phyloP scores from a whole-genome alignment of 2,329 filamentous ascomycete species.

The Phaeosphaeriaceae sp. region DNA sequence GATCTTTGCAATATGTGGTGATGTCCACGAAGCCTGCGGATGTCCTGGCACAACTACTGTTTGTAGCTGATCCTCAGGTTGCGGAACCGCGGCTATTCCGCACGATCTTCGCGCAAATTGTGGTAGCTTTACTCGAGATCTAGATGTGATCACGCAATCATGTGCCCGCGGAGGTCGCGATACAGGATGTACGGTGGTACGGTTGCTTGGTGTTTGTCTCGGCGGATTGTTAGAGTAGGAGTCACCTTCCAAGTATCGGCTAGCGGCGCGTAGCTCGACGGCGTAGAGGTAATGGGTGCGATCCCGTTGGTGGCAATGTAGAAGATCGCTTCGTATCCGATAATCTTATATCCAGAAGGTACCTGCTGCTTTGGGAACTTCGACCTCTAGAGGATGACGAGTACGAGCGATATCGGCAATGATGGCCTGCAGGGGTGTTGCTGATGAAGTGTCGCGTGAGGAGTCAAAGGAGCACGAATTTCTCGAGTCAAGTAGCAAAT shows the following conservation, averaged over 20 bases:
- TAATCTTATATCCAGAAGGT: not conserved
- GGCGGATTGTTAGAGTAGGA: not conserved
- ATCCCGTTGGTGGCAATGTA: slow-evolving; percentile 5
- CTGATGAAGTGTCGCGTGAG: not conserved
- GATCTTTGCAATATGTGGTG: not conserved
- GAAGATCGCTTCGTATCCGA: slow-evolving; percentile 2
- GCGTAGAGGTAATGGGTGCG: slow-evolving; percentile 1
- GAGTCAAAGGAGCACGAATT: not conserved
- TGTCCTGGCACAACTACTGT: not conserved
- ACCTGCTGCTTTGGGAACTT: slow-evolving; percentile 6
- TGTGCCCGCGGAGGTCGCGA: not conserved
- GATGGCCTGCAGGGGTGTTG: not conserved
- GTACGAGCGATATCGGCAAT: slow-evolving; percentile 5
- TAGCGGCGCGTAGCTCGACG: slow-evolving; percentile 3
- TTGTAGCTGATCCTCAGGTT: not conserved
- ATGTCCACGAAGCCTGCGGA: not conserved
- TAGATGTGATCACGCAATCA: not conserved
- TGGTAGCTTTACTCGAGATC: not conserved
- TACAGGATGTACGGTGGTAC: not conserved
- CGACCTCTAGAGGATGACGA: not conserved
- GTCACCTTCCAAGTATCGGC: slow-evolving; percentile 4
- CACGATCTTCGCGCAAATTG: not conserved
- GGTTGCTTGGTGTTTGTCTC: not conserved
- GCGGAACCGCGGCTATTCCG: not conserved
- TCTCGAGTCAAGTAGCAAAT: not conserved